phyloP scores from a whole-genome alignment of 23 red algal species.

The Gracilaria gracilis region DNA sequence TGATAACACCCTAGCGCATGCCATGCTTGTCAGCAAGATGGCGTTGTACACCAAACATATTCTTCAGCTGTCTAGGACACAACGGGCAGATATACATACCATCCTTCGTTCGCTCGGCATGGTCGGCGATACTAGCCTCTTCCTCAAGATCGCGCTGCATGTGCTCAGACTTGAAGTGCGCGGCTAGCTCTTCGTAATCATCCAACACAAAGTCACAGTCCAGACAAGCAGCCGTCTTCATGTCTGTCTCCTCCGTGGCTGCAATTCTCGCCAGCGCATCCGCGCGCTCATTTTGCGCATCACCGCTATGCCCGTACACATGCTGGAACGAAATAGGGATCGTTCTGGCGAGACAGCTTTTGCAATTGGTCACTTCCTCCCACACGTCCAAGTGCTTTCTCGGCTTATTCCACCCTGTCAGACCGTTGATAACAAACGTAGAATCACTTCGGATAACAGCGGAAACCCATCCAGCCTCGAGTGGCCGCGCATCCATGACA shows the following conservation, averaged over 20 bases:
- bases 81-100: conserved; percentile 6
- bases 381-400: conserved; percentile 3
- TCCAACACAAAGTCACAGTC: background rate
- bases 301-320: conserved; percentile 17
- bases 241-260: background rate
- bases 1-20: background rate
- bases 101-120: background rate
- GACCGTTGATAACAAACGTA: conserved; percentile 15
- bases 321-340: background rate
- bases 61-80: background rate
- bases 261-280: conserved; percentile 8
- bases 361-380: background rate
- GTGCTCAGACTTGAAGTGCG: background rate
- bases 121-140: background rate
- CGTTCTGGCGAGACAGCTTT: background rate
- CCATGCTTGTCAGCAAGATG: conserved; percentile 11
- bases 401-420: background rate
- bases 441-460: conserved; percentile 4
- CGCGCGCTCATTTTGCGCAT: conserved; percentile 1
- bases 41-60: background rate
- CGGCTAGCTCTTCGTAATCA: conserved; percentile 2
- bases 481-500: background rate
- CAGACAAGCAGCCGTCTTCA: background rate
- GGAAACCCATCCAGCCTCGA: background rate
- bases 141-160: conserved; percentile 1